Evolutionary conservation across 345 rosid species (phyloP).

Genomic region (Citrus hindsii): DNA sequence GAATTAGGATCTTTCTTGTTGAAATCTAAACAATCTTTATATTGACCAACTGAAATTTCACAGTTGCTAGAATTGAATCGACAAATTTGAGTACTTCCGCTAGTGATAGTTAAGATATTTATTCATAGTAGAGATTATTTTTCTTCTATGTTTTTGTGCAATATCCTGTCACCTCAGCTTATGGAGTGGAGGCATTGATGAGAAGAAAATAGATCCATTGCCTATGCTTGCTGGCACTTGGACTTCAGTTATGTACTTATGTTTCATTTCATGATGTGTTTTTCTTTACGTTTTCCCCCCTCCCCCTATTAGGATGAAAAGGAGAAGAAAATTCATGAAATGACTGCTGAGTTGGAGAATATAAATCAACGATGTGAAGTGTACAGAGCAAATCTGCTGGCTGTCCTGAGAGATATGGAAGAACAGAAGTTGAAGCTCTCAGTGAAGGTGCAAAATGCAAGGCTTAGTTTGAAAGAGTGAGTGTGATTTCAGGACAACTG

Average conservation of each 20-base stretch:
- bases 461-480: slow-evolving; percentile 76
- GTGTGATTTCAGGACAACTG: neutral
- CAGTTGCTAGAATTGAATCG: too few relatives aligned
- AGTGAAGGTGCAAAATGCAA: slow-evolving; percentile 80
- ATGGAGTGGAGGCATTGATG: neutral
- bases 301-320: slow-evolving; percentile 48
- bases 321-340: slow-evolving; percentile 58
- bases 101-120: neutral
- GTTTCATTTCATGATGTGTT: neutral
- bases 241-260: neutral
- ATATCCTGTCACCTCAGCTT: neutral
- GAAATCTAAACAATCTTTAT: neutral
- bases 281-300: neutral
- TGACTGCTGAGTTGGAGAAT: slow-evolving; percentile 61
- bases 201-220: neutral
- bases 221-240: neutral
- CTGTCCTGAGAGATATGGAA: slow-evolving; percentile 82
- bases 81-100: too few relatives aligned
- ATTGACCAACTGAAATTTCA: neutral
- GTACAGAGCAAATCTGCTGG: slow-evolving; percentile 59
- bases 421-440: slow-evolving; percentile 79
- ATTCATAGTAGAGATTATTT: neutral
- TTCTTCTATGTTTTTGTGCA: neutral
- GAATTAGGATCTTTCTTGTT: neutral
- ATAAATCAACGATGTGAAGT: slow-evolving; percentile 66